A percentile compares a stretch with the other conserved stretches of the same genome.
Evolutionary conservation across 805 yeast species (phyloP).

Genomic region (Ogataea salicorniae): DNA sequence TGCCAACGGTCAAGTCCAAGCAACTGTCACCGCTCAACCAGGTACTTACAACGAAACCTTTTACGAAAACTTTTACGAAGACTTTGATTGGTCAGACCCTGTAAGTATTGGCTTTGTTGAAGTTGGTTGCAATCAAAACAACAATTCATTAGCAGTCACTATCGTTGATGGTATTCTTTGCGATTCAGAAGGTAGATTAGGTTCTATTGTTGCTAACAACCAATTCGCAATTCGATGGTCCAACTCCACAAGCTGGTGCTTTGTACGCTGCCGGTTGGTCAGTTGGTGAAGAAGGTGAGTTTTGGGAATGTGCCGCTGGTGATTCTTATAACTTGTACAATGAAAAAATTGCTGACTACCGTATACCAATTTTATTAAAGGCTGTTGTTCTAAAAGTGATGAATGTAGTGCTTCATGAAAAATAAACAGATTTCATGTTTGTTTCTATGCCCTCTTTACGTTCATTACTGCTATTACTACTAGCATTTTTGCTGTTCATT

Average conservation of each 20-base stretch:
- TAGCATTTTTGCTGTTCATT: too few relatives aligned
- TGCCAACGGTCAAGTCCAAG: constrained; percentile 44
- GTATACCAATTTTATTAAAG: too few relatives aligned
- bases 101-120: constrained; percentile 71
- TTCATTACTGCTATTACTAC: too few relatives aligned
- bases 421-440: too few relatives aligned
- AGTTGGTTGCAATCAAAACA: constrained; percentile 79
- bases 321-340: constrained; percentile 76
- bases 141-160: constrained; percentile 47
- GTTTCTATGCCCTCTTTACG: too few relatives aligned
- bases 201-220: constrained; percentile 71
- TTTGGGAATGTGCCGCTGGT: constrained; percentile 74
- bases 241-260: constrained; percentile 77
- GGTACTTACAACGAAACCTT: constrained; percentile 32
- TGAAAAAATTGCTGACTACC: constrained; percentile 53
- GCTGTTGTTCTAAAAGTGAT: too few relatives aligned
- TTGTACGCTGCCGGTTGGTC: constrained; percentile 55
- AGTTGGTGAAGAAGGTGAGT: constrained; percentile 56
- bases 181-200: constrained; percentile 57
- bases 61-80: constrained; percentile 43
- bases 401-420: too few relatives aligned
- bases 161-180: constrained; percentile 33
- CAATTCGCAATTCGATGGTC: constrained; percentile 71
- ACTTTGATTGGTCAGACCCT: constrained; percentile 56
- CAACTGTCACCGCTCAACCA: constrained; percentile 16